Conservation (phyloP, 2,329 filamentous ascomycete species). For the Paracoccidioides lutzii region DNA sequence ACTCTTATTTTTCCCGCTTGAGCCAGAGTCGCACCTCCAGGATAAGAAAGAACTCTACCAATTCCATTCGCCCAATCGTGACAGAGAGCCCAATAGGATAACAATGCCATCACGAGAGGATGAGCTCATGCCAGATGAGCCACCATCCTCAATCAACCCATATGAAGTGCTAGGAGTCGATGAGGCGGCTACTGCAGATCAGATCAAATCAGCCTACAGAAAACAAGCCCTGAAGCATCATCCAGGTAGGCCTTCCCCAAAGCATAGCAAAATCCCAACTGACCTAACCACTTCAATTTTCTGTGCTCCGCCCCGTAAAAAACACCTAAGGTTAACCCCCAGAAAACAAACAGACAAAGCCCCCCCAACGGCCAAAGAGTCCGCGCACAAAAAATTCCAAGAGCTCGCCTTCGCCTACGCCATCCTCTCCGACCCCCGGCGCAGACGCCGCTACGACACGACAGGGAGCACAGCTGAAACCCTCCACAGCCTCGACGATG, state of each 20-base stretch:
- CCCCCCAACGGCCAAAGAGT: conserved; percentile 49
- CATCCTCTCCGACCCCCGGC: conserved; percentile 68
- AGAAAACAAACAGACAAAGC: conserved; percentile 56
- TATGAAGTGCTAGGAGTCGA: conserved; percentile 68
- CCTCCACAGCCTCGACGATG: conserved; percentile 48
- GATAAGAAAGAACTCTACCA: no score
- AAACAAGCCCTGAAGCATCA: conserved; percentile 82
- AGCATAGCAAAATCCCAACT: no score
- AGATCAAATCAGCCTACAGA: conserved; percentile 84
- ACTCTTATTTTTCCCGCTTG: no score
- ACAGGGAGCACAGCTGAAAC: conserved; percentile 83
- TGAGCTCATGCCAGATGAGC: conserved; percentile 44
- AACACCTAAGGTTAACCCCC: neutral
- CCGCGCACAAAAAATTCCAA: conserved; percentile 74
- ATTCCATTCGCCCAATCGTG: neutral
- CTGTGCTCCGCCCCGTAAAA: neutral
- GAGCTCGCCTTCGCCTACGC: conserved; percentile 87
- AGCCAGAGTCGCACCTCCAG: no score
- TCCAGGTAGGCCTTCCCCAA: conserved; percentile 52
- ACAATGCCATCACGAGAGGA: conserved; percentile 24
- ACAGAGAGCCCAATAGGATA: neutral
- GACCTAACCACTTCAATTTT: no score
- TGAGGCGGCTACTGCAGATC: conserved; percentile 56
- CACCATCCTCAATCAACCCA: conserved; percentile 57
- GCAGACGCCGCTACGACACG: conserved; percentile 74